Conservation (phyloP, 2,329 filamentous ascomycete species). For the Pestalotiopsis sp. region DNA sequence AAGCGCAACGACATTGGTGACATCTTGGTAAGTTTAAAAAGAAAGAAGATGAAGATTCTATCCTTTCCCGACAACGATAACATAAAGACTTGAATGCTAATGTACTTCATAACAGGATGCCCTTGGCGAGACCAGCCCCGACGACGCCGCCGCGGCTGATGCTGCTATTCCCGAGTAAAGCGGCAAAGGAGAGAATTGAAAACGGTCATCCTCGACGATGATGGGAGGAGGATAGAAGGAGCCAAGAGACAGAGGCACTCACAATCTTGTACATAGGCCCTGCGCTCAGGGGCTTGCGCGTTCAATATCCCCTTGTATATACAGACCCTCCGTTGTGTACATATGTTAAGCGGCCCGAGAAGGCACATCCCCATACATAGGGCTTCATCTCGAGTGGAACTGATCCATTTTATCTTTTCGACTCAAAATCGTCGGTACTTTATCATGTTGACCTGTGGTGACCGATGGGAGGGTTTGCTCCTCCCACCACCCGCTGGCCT, state of each 20-base stretch:
- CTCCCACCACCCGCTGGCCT: too few species aligned
- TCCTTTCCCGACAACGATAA: not conserved
- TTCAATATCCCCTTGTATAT: not conserved
- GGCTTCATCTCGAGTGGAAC: not conserved
- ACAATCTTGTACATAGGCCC: not conserved
- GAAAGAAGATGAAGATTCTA: not conserved
- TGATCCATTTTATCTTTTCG: not conserved
- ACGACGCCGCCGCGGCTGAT: not conserved
- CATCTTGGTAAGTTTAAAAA: not conserved
- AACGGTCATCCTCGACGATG: not conserved
- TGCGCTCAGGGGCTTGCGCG: not conserved
- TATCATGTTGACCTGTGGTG: too few species aligned
- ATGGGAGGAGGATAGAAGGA: not conserved
- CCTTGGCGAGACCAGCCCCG: not conserved
- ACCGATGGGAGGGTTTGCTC: too few species aligned
- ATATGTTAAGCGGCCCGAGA: not conserved
- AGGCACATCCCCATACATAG: not conserved
- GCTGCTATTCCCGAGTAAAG: not conserved
- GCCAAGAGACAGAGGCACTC: not conserved
- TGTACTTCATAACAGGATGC: not conserved
- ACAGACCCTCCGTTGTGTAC: not conserved
- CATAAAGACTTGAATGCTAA: not conserved
- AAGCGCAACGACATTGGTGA: not conserved
- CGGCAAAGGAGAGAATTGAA: not conserved
- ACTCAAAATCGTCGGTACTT: too few species aligned